These are phyloP conservation scores for Kalmusia sp. DNA, from an alignment of 2,329 filamentous ascomycete species.

Conservation along the genomic window DNA sequence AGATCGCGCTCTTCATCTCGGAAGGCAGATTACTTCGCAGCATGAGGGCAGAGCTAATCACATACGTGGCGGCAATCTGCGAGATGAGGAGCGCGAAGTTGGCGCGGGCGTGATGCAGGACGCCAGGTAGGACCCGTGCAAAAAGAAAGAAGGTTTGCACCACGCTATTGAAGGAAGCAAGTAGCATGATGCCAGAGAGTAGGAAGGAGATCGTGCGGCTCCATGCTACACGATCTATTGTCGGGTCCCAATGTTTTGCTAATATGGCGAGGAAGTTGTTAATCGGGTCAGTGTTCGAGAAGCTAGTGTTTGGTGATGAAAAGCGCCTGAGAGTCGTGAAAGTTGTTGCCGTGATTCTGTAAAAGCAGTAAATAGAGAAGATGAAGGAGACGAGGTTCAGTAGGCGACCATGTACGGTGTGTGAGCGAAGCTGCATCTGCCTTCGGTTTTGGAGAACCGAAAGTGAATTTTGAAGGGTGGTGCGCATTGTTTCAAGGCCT, in stretches of 20 bases:
- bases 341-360: conserved; percentile 77
- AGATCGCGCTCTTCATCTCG: conserved; percentile 78
- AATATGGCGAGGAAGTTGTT: conserved; percentile 82
- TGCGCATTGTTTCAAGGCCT: conserved; percentile 81
- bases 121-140: conserved; percentile 72
- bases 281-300: conserved; percentile 79
- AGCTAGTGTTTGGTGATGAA: conserved; percentile 57
- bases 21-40: conserved; percentile 78
- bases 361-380: conserved; percentile 84
- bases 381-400: conserved; percentile 68
- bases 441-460: conserved; percentile 68
- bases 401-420: conserved; percentile 71
- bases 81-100: conserved; percentile 81
- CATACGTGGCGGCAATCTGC: conserved; percentile 84
- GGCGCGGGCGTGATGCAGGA: conserved; percentile 77
- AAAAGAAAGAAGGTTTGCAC: conserved; percentile 87
- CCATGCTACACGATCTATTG: conserved; percentile 83
- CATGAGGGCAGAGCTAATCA: conserved; percentile 80
- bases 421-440: conserved; percentile 69
- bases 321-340: conserved; percentile 71
- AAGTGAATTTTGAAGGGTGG: conserved; percentile 71
- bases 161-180: conserved; percentile 80
- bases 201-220: conserved; percentile 85
- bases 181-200: conserved; percentile 81
- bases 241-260: conserved; percentile 83